Evolutionary conservation across 2,329 filamentous ascomycete genomes (phyloP).

Genomic region (Claviceps quebecensis): DNA sequence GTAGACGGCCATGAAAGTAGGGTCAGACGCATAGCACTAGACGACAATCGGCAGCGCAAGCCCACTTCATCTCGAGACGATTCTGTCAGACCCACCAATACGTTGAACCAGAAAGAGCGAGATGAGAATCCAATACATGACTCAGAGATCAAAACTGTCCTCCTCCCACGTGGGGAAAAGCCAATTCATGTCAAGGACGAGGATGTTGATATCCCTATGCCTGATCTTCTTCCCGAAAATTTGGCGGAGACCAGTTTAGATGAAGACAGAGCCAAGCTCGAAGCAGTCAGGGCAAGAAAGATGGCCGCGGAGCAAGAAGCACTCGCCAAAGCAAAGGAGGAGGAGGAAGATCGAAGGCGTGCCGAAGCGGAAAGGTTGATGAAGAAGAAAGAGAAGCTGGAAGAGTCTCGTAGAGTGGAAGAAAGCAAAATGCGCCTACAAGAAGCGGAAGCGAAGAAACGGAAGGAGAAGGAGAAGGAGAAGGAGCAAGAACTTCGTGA

Average conservation of each 20-base stretch:
- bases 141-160: constrained; percentile 24
- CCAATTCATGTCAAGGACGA: constrained; percentile 43
- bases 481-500: constrained; percentile 21
- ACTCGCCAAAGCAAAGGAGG: constrained; percentile 7
- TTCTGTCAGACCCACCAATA: constrained; percentile 19
- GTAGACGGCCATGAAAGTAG: constrained; percentile 36
- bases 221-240: constrained; percentile 26
- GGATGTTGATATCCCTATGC: constrained; percentile 42
- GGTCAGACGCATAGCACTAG: constrained; percentile 26
- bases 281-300: constrained; percentile 19
- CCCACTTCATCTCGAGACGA: constrained; percentile 26
- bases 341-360: constrained; percentile 17
- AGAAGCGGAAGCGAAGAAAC: constrained; percentile 24
- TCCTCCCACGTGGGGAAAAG: constrained; percentile 29
- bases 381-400: constrained; percentile 15
- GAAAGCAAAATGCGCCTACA: constrained; percentile 17
- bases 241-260: constrained; percentile 12
- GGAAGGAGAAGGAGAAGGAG: constrained; percentile 18
- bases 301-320: constrained; percentile 23
- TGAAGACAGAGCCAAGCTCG: neutral
- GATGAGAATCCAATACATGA: constrained; percentile 25
- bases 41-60: constrained; percentile 33
- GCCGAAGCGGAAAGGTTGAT: constrained; percentile 23
- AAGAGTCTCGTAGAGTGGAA: constrained; percentile 18
- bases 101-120: constrained; percentile 23